Evolutionary conservation across 768 basidiomycete species (phyloP).

Genomic region (Collybia mongolica): DNA sequence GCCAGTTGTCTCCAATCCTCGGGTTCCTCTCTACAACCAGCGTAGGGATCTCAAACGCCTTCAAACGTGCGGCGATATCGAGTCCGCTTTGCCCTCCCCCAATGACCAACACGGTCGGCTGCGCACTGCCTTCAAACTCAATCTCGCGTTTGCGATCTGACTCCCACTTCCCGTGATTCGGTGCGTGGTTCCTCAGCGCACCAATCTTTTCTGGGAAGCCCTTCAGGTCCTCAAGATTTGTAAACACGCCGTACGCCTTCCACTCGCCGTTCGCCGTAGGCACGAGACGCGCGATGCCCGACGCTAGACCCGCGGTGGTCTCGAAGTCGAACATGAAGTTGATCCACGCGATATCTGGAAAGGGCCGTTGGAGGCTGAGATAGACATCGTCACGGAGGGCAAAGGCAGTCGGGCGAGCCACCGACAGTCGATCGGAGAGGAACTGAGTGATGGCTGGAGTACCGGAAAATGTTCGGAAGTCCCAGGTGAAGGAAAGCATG

Average conservation of each 20-base stretch:
- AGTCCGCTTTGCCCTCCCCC: constrained; percentile 59
- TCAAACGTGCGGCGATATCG: constrained; percentile 61
- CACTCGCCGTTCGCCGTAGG: constrained; percentile 41
- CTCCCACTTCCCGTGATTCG: constrained; percentile 52
- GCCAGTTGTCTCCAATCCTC: constrained; percentile 57
- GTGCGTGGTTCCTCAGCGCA: constrained; percentile 38
- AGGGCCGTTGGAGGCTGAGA: constrained; percentile 35
- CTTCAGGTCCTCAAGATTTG: constrained; percentile 52
- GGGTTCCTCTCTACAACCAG: constrained; percentile 59
- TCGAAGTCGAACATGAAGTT: constrained; percentile 50
- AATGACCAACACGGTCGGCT: constrained; percentile 54
- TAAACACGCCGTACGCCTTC: constrained; percentile 55
- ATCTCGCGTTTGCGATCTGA: constrained; percentile 34
- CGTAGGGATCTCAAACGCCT: constrained; percentile 51
- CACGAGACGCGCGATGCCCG: constrained; percentile 49
- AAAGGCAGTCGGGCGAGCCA: constrained; percentile 23
- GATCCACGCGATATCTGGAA: constrained; percentile 57
- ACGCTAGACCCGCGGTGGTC: constrained; percentile 39
- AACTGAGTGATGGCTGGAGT: constrained; percentile 12
- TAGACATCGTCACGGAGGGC: constrained; percentile 26
- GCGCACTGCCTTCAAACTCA: constrained; percentile 39
- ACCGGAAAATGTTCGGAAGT: constrained; percentile 22
- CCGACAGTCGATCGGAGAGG: constrained; percentile 13
- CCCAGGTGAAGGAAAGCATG: constrained; percentile 22
- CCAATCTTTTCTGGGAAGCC: constrained; percentile 51